These are phyloP conservation scores for Lippia alba DNA, from an alignment of 305 asterid genomes.

Conservation along the genomic window DNA sequence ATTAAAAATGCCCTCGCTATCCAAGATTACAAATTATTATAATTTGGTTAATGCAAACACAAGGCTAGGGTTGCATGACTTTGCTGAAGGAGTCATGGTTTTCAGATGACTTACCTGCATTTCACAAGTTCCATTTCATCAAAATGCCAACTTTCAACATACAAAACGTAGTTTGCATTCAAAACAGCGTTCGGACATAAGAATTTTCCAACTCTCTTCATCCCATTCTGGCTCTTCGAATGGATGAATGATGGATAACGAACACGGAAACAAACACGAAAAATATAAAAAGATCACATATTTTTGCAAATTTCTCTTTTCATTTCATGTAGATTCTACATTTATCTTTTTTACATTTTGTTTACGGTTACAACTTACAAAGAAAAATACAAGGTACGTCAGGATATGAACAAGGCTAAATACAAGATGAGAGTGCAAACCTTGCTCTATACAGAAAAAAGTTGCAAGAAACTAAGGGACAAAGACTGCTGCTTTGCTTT, in stretches of 20 bases:
- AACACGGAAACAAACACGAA: not conserved
- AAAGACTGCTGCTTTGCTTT: conserved; percentile 31
- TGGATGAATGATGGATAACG: not conserved
- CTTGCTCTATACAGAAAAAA: conserved; percentile 64
- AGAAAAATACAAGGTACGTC: conserved; percentile 43
- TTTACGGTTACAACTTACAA: conserved; percentile 44
- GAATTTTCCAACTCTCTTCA: no score
- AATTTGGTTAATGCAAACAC: no score
- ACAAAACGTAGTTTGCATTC: no score
- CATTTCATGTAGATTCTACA: conserved; percentile 30
- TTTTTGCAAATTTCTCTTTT: not conserved
- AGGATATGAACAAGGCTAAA: conserved; percentile 70
- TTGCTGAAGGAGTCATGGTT: no score
- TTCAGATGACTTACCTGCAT: no score
- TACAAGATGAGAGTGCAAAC: conserved; percentile 46
- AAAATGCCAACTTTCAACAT: no score
- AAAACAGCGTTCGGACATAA: no score
- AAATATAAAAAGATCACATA: no score
- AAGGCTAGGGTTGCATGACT: no score
- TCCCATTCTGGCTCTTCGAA: not conserved
- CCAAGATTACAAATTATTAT: no score
- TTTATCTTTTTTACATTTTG: conserved; percentile 39
- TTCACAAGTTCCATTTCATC: no score
- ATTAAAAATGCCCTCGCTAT: no score
- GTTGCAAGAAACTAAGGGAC: conserved; percentile 35